Base-by-base conservation (phyloP, 2,329 filamentous ascomycete genomes). In the Colletotrichum godetiae region DNA sequence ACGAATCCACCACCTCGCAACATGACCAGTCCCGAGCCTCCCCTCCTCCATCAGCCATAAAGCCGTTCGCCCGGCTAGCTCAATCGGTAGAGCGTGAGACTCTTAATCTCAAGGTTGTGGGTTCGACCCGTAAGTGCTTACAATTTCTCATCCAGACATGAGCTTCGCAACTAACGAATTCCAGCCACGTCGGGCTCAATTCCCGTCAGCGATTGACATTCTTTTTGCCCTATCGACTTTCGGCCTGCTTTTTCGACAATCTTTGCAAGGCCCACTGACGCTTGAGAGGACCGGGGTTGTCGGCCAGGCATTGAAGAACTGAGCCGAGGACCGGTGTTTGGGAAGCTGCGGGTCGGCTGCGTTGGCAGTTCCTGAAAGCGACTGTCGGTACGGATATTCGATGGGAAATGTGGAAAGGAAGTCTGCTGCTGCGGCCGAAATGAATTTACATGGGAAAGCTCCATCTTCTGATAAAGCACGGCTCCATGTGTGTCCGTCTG, bases 61-160 rank as follows among this genome's bases (percentile, higher is more conserved):
- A 72, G 42, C 22, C 42, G 61, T 31, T n/a, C 58, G 86, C 86
- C 87, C 84, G 86, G 87, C 86, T 91, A 91, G 89, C 89, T 91
- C 89, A 90, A 91, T 91, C 88, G 88, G 88, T 92, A 92, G 90
- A 92, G 90, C 90, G 90, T 92, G 87, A 91, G 90, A 92, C 90
- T 92, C 90, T 89, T 89, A 89, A 88, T 87, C 86, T 88, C 84
- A 87, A 88, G 86, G 85, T 84, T 88, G 85, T 84, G 85, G 85
- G 88, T 89, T 88, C 86, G 86, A 87, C 71, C 67, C 74, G 35
- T 60, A 65, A 59, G 70, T 37, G 19, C 59, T 56, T 59, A 49
- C 63, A 37, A 53, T 42, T 53, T 55, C 53, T 11, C 12, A 5
- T 8, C 10, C 4, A n/a, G 37, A 27, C 11, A 33, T 35, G 37